phyloP scores from a whole-genome alignment of 1,284 basidiomycete species.

The Mrakiaceae sp. region DNA sequence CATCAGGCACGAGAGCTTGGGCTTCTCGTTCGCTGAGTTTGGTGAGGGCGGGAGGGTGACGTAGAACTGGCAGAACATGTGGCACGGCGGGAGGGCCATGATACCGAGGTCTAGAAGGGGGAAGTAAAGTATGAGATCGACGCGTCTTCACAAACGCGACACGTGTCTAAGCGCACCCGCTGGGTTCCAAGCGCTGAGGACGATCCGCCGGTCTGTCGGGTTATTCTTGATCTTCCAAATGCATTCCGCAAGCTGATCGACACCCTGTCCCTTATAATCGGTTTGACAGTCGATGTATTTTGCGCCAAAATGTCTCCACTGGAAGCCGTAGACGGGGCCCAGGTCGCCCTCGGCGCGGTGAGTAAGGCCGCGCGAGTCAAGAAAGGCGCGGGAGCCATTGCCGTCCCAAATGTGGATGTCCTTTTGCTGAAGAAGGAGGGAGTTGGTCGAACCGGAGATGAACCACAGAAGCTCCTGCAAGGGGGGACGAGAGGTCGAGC shows the following conservation, averaged over 20 bases:
- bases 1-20: constrained; percentile 82
- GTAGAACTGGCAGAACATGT: constrained; percentile 98
- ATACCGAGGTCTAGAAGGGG: constrained; percentile 59
- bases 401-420: constrained; percentile 97
- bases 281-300: constrained; percentile 69
- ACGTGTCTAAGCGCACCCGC: constrained; percentile 48
- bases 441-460: constrained; percentile 73
- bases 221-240: constrained; percentile 85
- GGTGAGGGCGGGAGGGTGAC: constrained; percentile 59
- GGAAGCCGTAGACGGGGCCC: constrained; percentile 96
- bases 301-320: constrained; percentile 97
- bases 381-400: constrained; percentile 78
- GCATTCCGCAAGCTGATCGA: constrained; percentile 83
- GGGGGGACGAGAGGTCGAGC: background rate
- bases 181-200: constrained; percentile 95
- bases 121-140: background rate
- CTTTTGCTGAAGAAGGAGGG: constrained; percentile 61
- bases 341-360: constrained; percentile 85
- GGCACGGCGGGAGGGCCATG: constrained; percentile 97
- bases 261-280: constrained; percentile 77
- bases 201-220: constrained; percentile 91
- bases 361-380: constrained; percentile 69
- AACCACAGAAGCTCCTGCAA: constrained; percentile 85
- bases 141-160: background rate
- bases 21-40: constrained; percentile 33